Percentiles rank a stretch among this genome's conserved stretches.
phyloP scores from a whole-genome alignment of 257 asterid genomes.

The Salvia rosmarinus region DNA sequence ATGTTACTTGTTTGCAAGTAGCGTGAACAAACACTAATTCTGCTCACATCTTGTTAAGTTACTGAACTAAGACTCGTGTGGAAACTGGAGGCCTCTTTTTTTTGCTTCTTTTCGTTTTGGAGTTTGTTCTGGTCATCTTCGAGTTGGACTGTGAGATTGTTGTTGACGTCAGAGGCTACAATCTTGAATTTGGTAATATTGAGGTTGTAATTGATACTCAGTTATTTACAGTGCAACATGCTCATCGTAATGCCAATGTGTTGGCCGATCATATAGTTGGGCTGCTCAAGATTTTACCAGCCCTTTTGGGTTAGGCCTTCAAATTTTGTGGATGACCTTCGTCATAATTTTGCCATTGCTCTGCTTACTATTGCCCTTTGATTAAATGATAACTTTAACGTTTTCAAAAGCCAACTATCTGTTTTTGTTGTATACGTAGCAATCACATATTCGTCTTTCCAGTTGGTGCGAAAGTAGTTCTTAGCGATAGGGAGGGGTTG shows the following conservation, averaged over 20 bases:
- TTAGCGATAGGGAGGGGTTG: neutral
- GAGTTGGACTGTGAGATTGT: neutral
- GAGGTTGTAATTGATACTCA: neutral
- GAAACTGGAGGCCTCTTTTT: neutral
- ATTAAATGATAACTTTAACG: neutral
- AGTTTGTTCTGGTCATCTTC: neutral
- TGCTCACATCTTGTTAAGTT: neutral
- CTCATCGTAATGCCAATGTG: neutral
- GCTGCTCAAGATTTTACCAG: neutral
- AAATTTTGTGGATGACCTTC: neutral
- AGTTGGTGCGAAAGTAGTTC: neutral
- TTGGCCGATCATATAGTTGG: neutral
- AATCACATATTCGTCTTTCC: neutral
- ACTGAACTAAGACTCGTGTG: neutral
- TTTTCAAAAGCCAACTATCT: conserved; percentile 11
- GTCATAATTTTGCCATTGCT: too few species aligned
- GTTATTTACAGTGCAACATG: neutral
- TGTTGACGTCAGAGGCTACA: neutral
- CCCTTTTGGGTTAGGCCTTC: neutral
- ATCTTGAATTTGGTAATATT: neutral
- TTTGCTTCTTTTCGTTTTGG: neutral
- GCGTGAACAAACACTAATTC: neutral
- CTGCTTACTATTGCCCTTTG: neutral
- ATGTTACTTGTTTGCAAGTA: neutral
- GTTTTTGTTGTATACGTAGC: neutral